phyloP scores from a whole-genome alignment of 2,329 filamentous ascomycete genomes.

The Fusarium coicis region DNA sequence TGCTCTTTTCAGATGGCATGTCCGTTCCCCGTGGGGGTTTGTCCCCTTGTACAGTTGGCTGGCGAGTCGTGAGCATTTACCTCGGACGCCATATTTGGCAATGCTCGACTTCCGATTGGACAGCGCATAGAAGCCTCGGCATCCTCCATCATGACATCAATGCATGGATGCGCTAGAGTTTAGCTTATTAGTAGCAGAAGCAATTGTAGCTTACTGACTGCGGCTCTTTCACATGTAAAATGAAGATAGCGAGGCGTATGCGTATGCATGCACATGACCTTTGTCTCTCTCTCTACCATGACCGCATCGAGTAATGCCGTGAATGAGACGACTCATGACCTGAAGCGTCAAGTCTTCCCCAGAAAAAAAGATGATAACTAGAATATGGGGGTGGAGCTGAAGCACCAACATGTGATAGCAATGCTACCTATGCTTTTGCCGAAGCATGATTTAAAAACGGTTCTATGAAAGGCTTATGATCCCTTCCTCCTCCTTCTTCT shows the following conservation, averaged over 20 bases:
- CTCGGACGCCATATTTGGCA: constrained; percentile 37
- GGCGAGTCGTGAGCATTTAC: constrained; percentile 21
- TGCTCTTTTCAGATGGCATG: constrained; percentile 14
- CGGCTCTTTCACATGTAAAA: constrained; percentile 38
- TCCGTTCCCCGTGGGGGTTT: constrained; percentile 11
- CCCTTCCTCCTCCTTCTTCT: not conserved
- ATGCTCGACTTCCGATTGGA: constrained; percentile 40
- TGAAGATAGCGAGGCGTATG: constrained; percentile 24
- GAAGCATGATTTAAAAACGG: constrained; percentile 39
- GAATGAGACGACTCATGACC: constrained; percentile 36
- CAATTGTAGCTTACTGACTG: not conserved
- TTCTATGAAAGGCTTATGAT: not conserved
- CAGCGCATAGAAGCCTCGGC: constrained; percentile 32
- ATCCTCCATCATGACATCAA: constrained; percentile 45
- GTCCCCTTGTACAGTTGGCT: not conserved
- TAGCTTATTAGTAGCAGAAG: not conserved
- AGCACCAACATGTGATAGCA: constrained; percentile 41
- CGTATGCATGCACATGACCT: constrained; percentile 37
- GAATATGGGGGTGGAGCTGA: constrained; percentile 28
- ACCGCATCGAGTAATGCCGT: constrained; percentile 32
- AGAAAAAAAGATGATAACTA: not conserved
- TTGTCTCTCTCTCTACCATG: constrained; percentile 23
- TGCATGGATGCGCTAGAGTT: constrained; percentile 14
- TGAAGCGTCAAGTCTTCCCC: constrained; percentile 14
- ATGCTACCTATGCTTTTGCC: constrained; percentile 31